Percentiles rank a stretch among this genome's conserved stretches.
Evolutionary conservation across 2,329 filamentous ascomycete genomes (phyloP).

Genomic region (Paraconiothyrium brasiliense): DNA sequence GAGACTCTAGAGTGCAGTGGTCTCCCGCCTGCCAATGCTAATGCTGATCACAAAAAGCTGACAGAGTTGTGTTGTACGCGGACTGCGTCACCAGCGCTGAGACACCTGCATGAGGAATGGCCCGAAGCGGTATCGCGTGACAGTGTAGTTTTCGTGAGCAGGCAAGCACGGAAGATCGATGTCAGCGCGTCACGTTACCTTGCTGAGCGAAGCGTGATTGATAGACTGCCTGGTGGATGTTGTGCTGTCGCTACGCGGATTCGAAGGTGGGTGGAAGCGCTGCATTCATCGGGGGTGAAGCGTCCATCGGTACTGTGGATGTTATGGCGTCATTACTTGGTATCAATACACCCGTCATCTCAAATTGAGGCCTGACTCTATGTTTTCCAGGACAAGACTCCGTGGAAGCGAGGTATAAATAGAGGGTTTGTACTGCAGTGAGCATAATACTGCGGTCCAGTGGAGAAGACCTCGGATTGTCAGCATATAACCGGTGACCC

Average conservation of each 20-base stretch:
- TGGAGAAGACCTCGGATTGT: background rate
- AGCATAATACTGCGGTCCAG: background rate
- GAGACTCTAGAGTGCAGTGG: background rate
- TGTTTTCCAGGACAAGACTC: background rate
- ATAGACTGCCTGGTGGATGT: background rate
- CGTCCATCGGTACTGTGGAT: background rate
- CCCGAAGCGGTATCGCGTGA: background rate
- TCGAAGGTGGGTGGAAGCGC: background rate
- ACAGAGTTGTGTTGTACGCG: background rate
- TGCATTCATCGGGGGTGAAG: background rate
- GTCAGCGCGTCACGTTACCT: constrained; percentile 9
- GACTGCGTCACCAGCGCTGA: background rate
- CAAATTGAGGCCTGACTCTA: background rate
- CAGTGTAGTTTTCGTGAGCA: constrained; percentile 2
- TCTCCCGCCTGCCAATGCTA: background rate
- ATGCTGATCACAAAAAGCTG: background rate
- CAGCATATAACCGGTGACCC: background rate
- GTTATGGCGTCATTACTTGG: background rate
- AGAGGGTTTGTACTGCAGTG: background rate
- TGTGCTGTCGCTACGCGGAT: background rate
- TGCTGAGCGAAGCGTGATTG: background rate
- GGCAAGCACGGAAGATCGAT: background rate
- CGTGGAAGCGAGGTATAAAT: background rate
- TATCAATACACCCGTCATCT: background rate
- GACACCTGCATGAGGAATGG: constrained; percentile 5